A percentile compares a stretch with the other conserved stretches of the same genome.
phyloP scores from a whole-genome alignment of 2,329 filamentous ascomycete species.

The Polychaeton citri region DNA sequence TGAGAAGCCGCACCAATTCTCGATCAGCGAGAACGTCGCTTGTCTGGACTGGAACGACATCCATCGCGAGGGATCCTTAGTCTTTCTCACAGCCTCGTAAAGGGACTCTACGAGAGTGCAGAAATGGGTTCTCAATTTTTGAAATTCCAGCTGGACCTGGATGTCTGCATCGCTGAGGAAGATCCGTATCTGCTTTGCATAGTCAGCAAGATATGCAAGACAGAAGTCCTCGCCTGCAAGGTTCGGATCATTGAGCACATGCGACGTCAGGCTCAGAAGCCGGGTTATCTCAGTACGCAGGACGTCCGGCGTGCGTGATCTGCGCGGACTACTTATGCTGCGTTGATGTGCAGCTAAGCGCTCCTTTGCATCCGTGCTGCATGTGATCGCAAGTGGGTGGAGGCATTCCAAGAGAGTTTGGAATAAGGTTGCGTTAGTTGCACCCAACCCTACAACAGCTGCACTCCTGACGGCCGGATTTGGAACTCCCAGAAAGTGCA shows the following conservation, averaged over 20 bases:
- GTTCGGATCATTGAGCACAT: constrained; percentile 67
- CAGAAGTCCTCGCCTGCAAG: constrained; percentile 74
- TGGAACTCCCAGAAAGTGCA: constrained; percentile 69
- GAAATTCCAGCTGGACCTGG: constrained; percentile 88
- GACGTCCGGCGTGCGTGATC: constrained; percentile 73
- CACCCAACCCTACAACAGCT: constrained; percentile 81
- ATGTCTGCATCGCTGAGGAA: constrained; percentile 93
- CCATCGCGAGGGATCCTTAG: constrained; percentile 77
- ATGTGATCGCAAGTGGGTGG: constrained; percentile 71
- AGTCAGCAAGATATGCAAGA: constrained; percentile 72
- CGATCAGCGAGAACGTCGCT: constrained; percentile 91
- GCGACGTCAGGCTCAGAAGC: constrained; percentile 85
- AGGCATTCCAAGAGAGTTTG: constrained; percentile 80
- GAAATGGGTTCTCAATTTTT: constrained; percentile 81
- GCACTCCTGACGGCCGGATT: constrained; percentile 76
- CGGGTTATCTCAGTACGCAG: constrained; percentile 90
- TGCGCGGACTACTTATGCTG: constrained; percentile 65
- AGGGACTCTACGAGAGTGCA: constrained; percentile 87
- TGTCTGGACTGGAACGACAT: constrained; percentile 96
- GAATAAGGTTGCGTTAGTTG: constrained; percentile 90
- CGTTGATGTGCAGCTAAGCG: constrained; percentile 66
- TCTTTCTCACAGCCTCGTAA: constrained; percentile 80
- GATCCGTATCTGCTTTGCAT: constrained; percentile 81
- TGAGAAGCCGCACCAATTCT: constrained; percentile 97
- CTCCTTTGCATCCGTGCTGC: constrained; percentile 76